Conservation (phyloP, 768 basidiomycete genomes). For the Lactifluus volemus region DNA sequence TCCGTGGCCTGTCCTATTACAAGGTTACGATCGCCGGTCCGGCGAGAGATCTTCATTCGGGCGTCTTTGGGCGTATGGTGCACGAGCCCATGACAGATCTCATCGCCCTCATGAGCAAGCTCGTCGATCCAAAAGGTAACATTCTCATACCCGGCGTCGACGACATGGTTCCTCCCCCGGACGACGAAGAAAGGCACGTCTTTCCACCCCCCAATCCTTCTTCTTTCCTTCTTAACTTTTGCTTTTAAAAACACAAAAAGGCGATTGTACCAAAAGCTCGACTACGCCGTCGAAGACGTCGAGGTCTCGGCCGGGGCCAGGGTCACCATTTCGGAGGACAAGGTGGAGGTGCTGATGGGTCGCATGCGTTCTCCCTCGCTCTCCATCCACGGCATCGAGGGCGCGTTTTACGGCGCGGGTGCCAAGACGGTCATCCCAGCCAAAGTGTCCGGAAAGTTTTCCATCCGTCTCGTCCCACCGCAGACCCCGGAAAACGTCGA, state of each 20-base stretch:
- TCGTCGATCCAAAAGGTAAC: constrained; percentile 68
- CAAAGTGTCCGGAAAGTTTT: constrained; percentile 84
- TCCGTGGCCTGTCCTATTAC: constrained; percentile 85
- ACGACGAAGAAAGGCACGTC: constrained; percentile 59
- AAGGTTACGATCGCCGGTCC: constrained; percentile 77
- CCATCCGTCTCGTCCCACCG: constrained; percentile 87
- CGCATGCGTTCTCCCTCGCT: constrained; percentile 87
- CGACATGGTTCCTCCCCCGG: constrained; percentile 69
- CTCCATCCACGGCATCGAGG: constrained; percentile 92
- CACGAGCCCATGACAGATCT: constrained; percentile 95
- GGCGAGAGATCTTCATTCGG: constrained; percentile 82
- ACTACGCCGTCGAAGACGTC: constrained; percentile 66
- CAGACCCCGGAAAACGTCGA: constrained; percentile 72
- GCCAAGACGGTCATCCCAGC: constrained; percentile 94
- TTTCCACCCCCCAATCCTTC: not conserved
- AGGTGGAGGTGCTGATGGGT: constrained; percentile 78
- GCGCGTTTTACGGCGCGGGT: constrained; percentile 79
- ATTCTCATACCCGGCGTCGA: constrained; percentile 88
- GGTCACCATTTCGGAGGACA: constrained; percentile 69
- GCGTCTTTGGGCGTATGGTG: constrained; percentile 72
- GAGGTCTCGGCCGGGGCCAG: constrained; percentile 66
- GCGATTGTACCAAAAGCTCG: constrained; percentile 61
- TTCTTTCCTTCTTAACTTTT: not conserved
- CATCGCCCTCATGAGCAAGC: constrained; percentile 71
- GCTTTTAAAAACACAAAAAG: constrained; percentile 26